Conservation (phyloP, 2,329 filamentous ascomycete genomes). For the Dothideomycetidae sp. region DNA sequence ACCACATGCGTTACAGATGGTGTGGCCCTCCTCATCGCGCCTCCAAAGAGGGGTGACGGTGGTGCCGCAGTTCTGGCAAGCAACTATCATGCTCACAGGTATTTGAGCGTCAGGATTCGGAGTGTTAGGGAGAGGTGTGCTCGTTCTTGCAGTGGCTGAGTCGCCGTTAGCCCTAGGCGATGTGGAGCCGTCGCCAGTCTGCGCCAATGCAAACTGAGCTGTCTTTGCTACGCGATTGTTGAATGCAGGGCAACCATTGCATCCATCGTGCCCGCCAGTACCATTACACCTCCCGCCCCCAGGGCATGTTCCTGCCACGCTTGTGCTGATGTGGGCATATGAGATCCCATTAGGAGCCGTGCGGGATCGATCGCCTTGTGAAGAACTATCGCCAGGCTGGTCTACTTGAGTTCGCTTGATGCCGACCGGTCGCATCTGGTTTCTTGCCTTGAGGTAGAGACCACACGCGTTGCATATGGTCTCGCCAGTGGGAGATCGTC, state of each 20-base stretch:
- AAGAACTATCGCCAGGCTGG: constrained; percentile 11
- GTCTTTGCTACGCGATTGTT: constrained; percentile 93
- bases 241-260: constrained; percentile 89
- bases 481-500: constrained; percentile 78
- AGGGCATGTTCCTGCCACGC: constrained; percentile 73
- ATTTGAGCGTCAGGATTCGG: constrained; percentile 10
- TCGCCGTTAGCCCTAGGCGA: constrained; percentile 2
- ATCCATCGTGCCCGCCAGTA: constrained; percentile 86
- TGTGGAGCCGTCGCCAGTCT: constrained; percentile 14
- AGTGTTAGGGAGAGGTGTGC: constrained; percentile 11
- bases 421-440: constrained; percentile 78
- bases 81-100: constrained; percentile 57
- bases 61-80: constrained; percentile 92
- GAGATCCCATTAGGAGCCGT: constrained; percentile 40
- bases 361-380: constrained; percentile 15
- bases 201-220: constrained; percentile 51
- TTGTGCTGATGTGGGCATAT: constrained; percentile 65
- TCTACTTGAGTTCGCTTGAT: constrained; percentile 53
- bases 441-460: constrained; percentile 84
- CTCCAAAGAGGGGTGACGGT: constrained; percentile 95
- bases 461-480: constrained; percentile 98
- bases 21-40: constrained; percentile 84
- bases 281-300: constrained; percentile 92
- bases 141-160: constrained; percentile 3
- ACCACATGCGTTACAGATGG: constrained; percentile 98